Base-by-base conservation (phyloP, 345 rosid species). In the Eucalyptus regnans region DNA sequence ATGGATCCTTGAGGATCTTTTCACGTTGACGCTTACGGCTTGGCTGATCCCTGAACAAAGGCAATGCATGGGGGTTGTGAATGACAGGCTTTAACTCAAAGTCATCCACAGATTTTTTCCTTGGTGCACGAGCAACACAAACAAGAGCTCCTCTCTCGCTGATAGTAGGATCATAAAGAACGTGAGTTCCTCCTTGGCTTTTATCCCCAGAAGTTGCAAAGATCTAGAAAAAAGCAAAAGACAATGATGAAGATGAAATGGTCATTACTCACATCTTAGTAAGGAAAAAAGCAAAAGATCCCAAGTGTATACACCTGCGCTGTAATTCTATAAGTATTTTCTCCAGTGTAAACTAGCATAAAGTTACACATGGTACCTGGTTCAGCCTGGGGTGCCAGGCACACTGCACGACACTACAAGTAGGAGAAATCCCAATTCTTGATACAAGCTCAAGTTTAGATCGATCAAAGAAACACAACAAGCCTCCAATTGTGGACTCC, bases 61-160 rank as follows among this genome's bases (percentile, higher is more conserved):
- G 99, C 60, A 97, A 90, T 22, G 99, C 97, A 90, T 98, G 99
- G 86, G 99, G 99, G 86, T 98, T 98, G 93, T 98, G 99, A 88
- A 98, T 96, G 79, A 96, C 97, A 89, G 93, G 99, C 86, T 94
- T 94, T 46, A 93, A 93, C 95, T 92, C 97, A 92, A 97, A 96
- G 92, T 97, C 99, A 87, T 98, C 99, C 68, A 98, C 91, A 81
- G 99, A 98, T 91, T 97, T 95, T 92, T 95, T 95, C 95, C 99
- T 94, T 41, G 98, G 99, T 15, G 98, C 99, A 87, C 98, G 96
- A 86, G 98, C 98, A 89, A 96, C 97, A 90, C 99, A 98, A 20
- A 95, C 98, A 58, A 97, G 98, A 89, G 99, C 99, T 50, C 99
- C 99, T 92, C 95, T 96, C 94, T 95, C 96, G 52, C 99, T 97